phyloP scores from a whole-genome alignment of 2,329 filamentous ascomycete species.

The Xylariaceae sp. region DNA sequence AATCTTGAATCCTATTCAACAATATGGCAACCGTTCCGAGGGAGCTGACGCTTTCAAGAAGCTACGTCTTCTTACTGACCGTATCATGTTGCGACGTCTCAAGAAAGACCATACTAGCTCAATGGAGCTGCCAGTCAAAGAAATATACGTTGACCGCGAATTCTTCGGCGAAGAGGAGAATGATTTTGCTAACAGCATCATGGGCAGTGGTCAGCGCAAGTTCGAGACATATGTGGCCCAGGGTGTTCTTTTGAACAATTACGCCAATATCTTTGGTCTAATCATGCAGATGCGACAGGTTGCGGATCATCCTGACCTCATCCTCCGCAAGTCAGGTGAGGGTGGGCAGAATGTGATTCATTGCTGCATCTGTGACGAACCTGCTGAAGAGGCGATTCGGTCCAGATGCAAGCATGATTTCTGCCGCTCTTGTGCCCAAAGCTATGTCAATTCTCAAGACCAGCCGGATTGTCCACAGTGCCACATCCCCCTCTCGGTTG shows the following conservation, averaged over 20 bases:
- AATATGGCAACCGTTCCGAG: slow-evolving; percentile 54
- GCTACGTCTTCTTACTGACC: slow-evolving; percentile 81
- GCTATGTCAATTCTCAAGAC: slow-evolving; percentile 75
- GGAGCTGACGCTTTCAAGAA: slow-evolving; percentile 73
- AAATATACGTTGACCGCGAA: slow-evolving; percentile 86
- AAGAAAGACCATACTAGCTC: slow-evolving; percentile 91
- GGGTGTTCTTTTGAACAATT: slow-evolving; percentile 93
- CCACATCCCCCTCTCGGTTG: slow-evolving; percentile 84
- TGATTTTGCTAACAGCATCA: slow-evolving; percentile 93
- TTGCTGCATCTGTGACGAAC: slow-evolving; percentile 94
- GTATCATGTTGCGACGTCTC: slow-evolving; percentile 92
- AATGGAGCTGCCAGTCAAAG: slow-evolving; percentile 95
- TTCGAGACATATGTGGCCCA: slow-evolving; percentile 96
- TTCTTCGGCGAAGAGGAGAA: slow-evolving; percentile 97
- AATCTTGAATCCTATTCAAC: slow-evolving; percentile 76
- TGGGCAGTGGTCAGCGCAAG: slow-evolving; percentile 81
- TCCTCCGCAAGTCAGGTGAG: slow-evolving; percentile 81
- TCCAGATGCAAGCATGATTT: slow-evolving; percentile 93
- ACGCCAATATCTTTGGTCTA: slow-evolving; percentile 96
- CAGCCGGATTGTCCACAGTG: slow-evolving; percentile 81
- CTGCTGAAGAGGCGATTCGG: slow-evolving; percentile 88
- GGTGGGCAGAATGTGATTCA: slow-evolving; percentile 87
- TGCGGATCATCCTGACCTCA: slow-evolving; percentile 90
- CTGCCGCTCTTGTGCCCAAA: slow-evolving; percentile 75
- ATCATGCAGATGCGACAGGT: slow-evolving; percentile 99